Percentiles rank a stretch among this genome's conserved stretches.
Evolutionary conservation across 208 protist species (phyloP).

Genomic region (Phytomonas sp.): DNA sequence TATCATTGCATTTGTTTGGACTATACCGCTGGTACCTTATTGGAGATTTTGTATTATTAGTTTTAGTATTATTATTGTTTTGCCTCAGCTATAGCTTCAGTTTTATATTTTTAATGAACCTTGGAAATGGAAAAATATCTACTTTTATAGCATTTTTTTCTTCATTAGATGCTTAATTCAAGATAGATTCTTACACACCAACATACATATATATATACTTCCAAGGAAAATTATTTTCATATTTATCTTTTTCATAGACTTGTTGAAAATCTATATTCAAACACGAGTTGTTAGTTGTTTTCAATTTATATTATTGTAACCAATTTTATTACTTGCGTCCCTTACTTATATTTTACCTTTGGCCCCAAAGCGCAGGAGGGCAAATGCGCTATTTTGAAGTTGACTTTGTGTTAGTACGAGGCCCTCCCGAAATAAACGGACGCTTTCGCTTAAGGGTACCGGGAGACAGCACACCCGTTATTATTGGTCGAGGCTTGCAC

Average conservation of each 20-base stretch:
- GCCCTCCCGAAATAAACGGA: slow-evolving; percentile 35
- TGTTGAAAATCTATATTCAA: slow-evolving; percentile 8
- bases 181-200: background rate
- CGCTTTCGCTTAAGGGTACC: slow-evolving; percentile 33
- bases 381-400: slow-evolving; percentile 18
- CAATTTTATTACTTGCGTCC: background rate
- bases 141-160: background rate
- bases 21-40: background rate
- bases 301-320: background rate
- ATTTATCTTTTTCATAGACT: background rate
- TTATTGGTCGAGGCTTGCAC: slow-evolving; percentile 48
- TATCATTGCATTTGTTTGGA: background rate
- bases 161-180: background rate
- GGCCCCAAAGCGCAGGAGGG: background rate
- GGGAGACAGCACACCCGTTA: slow-evolving; percentile 36
- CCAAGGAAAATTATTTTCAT: background rate
- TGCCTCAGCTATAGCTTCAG: slow-evolving; percentile 2
- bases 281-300: background rate
- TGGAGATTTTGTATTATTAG: slow-evolving; percentile 1
- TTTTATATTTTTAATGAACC: slow-evolving; percentile 5
- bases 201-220: slow-evolving; percentile 8
- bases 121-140: background rate
- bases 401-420: slow-evolving; percentile 54
- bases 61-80: slow-evolving; percentile 13
- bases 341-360: background rate